Percentiles rank a stretch among this genome's conserved stretches.
Evolutionary conservation across 441 rosid species (phyloP).

Genomic region (Erysimum cheiri): DNA sequence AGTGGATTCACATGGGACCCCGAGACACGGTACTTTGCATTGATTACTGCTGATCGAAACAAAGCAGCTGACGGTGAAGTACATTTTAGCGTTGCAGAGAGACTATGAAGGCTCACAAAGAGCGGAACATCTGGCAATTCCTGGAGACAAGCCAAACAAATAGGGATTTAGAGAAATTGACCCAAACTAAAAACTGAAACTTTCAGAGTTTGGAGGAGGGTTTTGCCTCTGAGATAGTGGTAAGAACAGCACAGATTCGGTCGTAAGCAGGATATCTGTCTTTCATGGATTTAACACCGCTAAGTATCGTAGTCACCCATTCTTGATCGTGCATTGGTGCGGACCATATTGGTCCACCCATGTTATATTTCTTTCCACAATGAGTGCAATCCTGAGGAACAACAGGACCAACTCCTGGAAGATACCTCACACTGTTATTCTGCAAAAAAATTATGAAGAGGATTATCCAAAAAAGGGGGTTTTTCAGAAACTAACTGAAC

Average conservation of each 20-base stretch:
- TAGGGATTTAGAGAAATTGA: slow-evolving; percentile 1
- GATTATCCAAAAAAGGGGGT: slow-evolving; percentile 18
- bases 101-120: slow-evolving; percentile 92
- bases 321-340: slow-evolving; percentile 95
- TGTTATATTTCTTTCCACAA: slow-evolving; percentile 91
- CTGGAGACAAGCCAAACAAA: slow-evolving; percentile 52
- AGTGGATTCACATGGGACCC: slow-evolving; percentile 93
- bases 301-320: slow-evolving; percentile 76
- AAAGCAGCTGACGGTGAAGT: slow-evolving; percentile 93
- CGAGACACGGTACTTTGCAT: slow-evolving; percentile 89
- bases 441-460: slow-evolving; percentile 38
- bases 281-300: slow-evolving; percentile 71
- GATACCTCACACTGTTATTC: slow-evolving; percentile 85
- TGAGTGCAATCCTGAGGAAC: slow-evolving; percentile 90
- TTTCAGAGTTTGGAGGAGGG: slow-evolving; percentile 18
- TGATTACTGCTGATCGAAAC: slow-evolving; percentile 91
- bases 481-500: slow-evolving; percentile 9
- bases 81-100: slow-evolving; percentile 89
- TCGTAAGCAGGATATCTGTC: slow-evolving; percentile 89
- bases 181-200: background rate
- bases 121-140: slow-evolving; percentile 93
- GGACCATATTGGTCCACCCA: slow-evolving; percentile 99
- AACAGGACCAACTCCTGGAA: slow-evolving; percentile 91
- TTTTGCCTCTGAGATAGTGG: slow-evolving; percentile 84
- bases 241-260: slow-evolving; percentile 82